phyloP scores from a whole-genome alignment of 2,329 filamentous ascomycete species.

The Bipolaris bicolor region DNA sequence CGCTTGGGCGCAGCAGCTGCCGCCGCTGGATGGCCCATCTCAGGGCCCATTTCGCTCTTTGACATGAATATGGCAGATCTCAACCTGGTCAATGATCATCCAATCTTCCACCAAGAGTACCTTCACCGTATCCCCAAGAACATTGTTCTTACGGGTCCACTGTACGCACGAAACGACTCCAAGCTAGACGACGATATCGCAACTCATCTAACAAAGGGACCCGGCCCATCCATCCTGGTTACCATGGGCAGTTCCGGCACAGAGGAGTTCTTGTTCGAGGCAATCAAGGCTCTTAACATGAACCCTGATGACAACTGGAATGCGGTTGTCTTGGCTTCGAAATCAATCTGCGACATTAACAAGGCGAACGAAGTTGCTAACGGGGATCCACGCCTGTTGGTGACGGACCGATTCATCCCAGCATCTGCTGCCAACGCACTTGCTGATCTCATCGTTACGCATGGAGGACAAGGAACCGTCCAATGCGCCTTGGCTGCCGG shows the following conservation, averaged over 20 bases:
- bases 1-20: constrained; percentile 40
- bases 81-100: constrained; percentile 44
- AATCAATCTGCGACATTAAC: constrained; percentile 40
- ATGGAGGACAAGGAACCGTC: constrained; percentile 43
- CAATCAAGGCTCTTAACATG: constrained; percentile 37
- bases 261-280: constrained; percentile 40
- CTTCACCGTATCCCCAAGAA: constrained; percentile 37
- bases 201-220: constrained; percentile 31
- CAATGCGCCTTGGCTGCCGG: constrained; percentile 41
- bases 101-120: constrained; percentile 41
- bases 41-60: constrained; percentile 41
- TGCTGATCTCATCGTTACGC: constrained; percentile 38
- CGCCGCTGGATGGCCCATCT: constrained; percentile 35
- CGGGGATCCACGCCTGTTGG: constrained; percentile 34
- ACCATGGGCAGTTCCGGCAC: constrained; percentile 44
- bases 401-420: constrained; percentile 42
- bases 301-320: constrained; percentile 38
- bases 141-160: constrained; percentile 39
- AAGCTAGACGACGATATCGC: constrained; percentile 37
- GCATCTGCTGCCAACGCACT: constrained; percentile 38
- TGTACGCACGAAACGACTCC: constrained; percentile 31
- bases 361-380: constrained; percentile 31
- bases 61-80: constrained; percentile 47
- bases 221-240: constrained; percentile 35
- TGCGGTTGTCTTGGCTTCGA: constrained; percentile 39